These are phyloP conservation scores for Rhizophlyctis rosea DNA, from an alignment of 192 early-diverging fungal species.

Conservation along the genomic window DNA sequence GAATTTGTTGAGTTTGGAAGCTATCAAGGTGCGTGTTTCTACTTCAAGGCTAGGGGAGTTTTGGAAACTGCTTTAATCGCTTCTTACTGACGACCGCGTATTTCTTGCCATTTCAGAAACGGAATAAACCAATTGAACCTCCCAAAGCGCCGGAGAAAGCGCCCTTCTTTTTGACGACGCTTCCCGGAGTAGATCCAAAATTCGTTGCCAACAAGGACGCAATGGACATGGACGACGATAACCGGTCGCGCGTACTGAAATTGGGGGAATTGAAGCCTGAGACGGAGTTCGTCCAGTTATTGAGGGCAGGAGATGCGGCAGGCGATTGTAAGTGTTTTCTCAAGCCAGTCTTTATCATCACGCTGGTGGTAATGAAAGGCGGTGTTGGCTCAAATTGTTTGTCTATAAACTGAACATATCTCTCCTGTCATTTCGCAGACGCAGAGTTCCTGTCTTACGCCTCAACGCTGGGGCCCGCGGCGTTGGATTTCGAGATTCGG, in stretches of 20 bases:
- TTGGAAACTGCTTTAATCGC: too few relatives aligned
- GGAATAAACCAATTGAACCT: slow-evolving; percentile 86
- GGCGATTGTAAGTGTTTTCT: slow-evolving; percentile 22
- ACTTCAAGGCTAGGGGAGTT: too few relatives aligned
- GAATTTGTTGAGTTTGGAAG: slow-evolving; percentile 81
- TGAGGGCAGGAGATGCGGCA: slow-evolving; percentile 46
- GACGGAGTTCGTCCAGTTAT: slow-evolving; percentile 59
- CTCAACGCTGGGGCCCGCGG: slow-evolving; percentile 76
- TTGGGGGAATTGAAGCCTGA: slow-evolving; percentile 51
- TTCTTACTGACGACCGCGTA: too few relatives aligned
- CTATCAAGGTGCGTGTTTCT: slow-evolving; percentile 66
- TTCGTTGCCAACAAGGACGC: slow-evolving; percentile 51
- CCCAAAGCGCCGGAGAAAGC: slow-evolving; percentile 86
- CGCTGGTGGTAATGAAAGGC: too few relatives aligned
- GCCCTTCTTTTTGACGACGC: slow-evolving; percentile 90
- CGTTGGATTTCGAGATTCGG: slow-evolving; percentile 82
- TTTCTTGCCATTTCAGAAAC: slow-evolving; percentile 46
- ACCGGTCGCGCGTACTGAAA: slow-evolving; percentile 38
- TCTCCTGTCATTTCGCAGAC: slow-evolving; percentile 25
- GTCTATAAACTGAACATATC: not conserved
- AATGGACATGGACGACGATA: slow-evolving; percentile 31
- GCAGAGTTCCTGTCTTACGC: slow-evolving; percentile 66
- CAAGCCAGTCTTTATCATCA: not conserved
- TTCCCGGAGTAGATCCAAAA: slow-evolving; percentile 66
- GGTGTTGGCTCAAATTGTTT: not conserved